Conservation (phyloP, 306 rosid genomes). For the Biancaea sappan region DNA sequence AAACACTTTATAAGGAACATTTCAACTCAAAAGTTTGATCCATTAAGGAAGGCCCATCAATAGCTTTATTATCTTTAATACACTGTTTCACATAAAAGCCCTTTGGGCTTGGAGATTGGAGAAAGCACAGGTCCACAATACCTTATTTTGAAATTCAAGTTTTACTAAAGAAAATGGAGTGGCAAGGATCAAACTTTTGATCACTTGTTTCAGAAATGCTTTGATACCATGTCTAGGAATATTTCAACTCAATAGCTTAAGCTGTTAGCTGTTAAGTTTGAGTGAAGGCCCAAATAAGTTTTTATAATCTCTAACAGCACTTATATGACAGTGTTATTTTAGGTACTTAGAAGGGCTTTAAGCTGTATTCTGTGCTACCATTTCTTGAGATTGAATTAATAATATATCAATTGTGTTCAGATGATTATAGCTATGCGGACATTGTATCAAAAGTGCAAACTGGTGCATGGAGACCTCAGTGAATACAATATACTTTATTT, state of each 20-base stretch:
- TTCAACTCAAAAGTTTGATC: background rate
- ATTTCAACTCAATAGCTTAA: background rate
- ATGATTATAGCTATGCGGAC: slow-evolving; percentile 83
- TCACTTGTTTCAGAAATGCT: background rate
- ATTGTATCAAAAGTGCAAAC: slow-evolving; percentile 83
- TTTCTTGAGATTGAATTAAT: slow-evolving; percentile 15
- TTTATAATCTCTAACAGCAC: background rate
- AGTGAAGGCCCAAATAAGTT: background rate
- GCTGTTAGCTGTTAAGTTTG: too few species aligned
- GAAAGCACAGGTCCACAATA: background rate
- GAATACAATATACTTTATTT: slow-evolving; percentile 86
- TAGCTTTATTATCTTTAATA: background rate
- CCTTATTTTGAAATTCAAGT: background rate
- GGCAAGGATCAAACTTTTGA: background rate
- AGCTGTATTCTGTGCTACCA: background rate
- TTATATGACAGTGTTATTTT: background rate
- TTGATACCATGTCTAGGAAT: background rate
- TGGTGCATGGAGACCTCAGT: slow-evolving; percentile 95
- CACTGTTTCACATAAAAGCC: background rate
- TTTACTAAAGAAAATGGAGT: background rate
- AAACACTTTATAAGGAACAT: background rate
- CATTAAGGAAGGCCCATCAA: background rate
- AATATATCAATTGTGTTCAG: slow-evolving; percentile 43
- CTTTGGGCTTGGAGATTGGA: background rate
- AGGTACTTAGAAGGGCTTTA: background rate